These are phyloP conservation scores for Plasmopara halstedii DNA, from an alignment of 352 stramenopile species.

Conservation along the genomic window DNA sequence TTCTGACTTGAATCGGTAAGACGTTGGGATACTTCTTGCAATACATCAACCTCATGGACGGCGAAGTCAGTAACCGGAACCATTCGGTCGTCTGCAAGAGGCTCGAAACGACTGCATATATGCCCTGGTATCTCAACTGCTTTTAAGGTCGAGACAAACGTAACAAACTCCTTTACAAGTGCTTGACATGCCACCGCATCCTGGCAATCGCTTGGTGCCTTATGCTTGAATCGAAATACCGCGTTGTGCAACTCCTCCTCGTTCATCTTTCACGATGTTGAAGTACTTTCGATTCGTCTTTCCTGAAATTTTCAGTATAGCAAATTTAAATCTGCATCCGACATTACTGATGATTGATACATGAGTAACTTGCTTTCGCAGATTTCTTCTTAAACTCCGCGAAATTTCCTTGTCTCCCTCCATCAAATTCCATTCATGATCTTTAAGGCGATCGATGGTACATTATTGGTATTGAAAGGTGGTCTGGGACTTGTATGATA, in stretches of 20 bases:
- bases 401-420: too few species aligned
- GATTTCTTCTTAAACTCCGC: too few species aligned
- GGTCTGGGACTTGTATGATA: too few species aligned
- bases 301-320: too few species aligned
- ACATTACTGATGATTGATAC: too few species aligned
- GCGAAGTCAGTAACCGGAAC: conserved; percentile 19
- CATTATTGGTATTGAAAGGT: too few species aligned
- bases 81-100: conserved; percentile 16
- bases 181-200: neutral
- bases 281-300: too few species aligned
- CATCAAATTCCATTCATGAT: too few species aligned
- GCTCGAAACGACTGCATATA: conserved; percentile 8
- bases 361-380: too few species aligned
- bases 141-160: neutral
- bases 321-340: too few species aligned
- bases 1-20: conserved; percentile 2
- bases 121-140: conserved; percentile 2
- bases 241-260: conserved; percentile 15
- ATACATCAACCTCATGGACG: conserved; percentile 14
- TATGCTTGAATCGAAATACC: conserved; percentile 42
- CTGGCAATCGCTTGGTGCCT: conserved; percentile 23
- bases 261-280: too few species aligned
- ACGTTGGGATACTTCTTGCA: conserved; percentile 9
- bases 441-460: too few species aligned
- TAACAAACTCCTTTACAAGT: conserved; percentile 7